Percentiles rank a stretch among this genome's conserved stretches.
Evolutionary conservation across 2,329 filamentous ascomycete genomes (phyloP).

Genomic region (Cladosporium sp.): DNA sequence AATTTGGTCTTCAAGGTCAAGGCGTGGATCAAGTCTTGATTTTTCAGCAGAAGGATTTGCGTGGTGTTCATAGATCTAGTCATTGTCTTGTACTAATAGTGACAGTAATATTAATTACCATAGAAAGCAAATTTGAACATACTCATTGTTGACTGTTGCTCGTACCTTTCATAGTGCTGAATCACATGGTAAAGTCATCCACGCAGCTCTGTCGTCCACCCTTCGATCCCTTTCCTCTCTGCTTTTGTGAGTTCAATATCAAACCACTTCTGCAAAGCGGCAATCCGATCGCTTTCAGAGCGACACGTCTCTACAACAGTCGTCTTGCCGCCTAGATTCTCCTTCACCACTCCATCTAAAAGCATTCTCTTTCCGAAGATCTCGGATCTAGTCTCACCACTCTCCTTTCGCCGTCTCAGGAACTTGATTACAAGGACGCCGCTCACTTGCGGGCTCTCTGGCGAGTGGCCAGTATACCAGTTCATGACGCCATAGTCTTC

Average conservation of each 20-base stretch:
- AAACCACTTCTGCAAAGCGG: constrained; percentile 42
- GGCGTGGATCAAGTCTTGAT: too few relatives aligned
- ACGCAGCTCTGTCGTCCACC: constrained; percentile 14
- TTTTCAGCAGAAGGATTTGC: too few relatives aligned
- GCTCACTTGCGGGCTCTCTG: constrained; percentile 51
- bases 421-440: constrained; percentile 52
- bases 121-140: too few relatives aligned
- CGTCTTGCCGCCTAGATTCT: constrained; percentile 44
- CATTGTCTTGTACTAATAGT: too few relatives aligned
- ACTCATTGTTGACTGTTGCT: too few relatives aligned
- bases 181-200: background rate
- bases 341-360: constrained; percentile 40
- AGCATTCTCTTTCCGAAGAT: constrained; percentile 38
- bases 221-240: constrained; percentile 35
- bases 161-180: too few relatives aligned
- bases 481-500: constrained; percentile 60
- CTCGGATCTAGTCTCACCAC: constrained; percentile 21
- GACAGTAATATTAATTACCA: too few relatives aligned
- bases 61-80: too few relatives aligned
- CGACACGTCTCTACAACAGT: constrained; percentile 37
- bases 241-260: constrained; percentile 38
- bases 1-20: background rate
- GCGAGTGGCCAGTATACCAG: constrained; percentile 47
- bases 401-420: constrained; percentile 20
- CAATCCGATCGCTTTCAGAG: constrained; percentile 39